Percentiles rank a stretch among this genome's conserved stretches.
phyloP scores from a whole-genome alignment of 371 early-diverging fungal genomes.

The Haplosporangium sp. region DNA sequence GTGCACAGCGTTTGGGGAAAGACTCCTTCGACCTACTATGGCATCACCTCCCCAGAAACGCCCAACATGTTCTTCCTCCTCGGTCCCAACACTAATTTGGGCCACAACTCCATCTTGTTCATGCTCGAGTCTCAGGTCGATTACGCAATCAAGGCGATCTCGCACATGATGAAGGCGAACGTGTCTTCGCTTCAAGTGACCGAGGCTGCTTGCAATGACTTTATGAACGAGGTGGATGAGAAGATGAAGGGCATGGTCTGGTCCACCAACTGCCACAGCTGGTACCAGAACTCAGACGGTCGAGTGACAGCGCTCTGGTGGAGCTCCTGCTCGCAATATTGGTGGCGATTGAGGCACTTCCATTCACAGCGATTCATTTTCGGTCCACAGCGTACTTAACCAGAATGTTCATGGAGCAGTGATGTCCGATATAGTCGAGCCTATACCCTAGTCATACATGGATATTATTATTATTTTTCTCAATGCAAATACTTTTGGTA shows the following conservation, averaged over 20 bases:
- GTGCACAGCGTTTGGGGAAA: conserved; percentile 9
- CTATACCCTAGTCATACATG: no score
- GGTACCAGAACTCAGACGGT: conserved; percentile 31
- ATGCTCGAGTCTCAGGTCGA: conserved; percentile 37
- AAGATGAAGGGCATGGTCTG: conserved; percentile 51
- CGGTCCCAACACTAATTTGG: conserved; percentile 23
- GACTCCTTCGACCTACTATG: conserved; percentile 36
- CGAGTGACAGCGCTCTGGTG: conserved; percentile 30
- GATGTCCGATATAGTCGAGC: no score
- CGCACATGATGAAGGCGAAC: conserved; percentile 22
- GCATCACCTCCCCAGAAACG: conserved; percentile 26
- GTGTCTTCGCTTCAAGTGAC: conserved; percentile 33
- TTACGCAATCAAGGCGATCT: conserved; percentile 18
- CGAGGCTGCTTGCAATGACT: conserved; percentile 19
- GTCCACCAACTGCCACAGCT: conserved; percentile 25
- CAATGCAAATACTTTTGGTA: no score
- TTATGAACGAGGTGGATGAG: conserved; percentile 26
- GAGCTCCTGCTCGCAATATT: conserved; percentile 13
- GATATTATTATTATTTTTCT: no score
- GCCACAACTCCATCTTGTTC: conserved; percentile 30
- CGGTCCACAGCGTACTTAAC: no score
- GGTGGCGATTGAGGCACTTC: conserved; percentile 23
- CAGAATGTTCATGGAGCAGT: no score
- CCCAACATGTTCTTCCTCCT: conserved; percentile 56
- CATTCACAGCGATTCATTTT: conserved; percentile 15